Evolutionary conservation across 176 grass and related monocot species (phyloP).

Genomic region (Elymus sibiricus): DNA sequence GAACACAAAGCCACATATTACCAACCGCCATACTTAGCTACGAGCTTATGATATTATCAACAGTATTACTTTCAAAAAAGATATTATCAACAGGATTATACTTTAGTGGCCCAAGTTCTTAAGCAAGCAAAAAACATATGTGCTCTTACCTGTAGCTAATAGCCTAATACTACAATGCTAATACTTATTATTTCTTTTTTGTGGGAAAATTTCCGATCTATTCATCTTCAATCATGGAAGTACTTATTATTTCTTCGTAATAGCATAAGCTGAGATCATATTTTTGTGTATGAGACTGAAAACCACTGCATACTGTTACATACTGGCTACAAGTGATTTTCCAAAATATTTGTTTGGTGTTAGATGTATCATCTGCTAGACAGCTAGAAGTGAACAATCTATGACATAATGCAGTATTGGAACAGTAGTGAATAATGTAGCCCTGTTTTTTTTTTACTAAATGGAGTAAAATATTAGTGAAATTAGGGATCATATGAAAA

Average conservation of each 20-base stretch:
- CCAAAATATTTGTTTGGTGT: not conserved
- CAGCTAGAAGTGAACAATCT: not conserved
- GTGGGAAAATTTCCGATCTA: too few species aligned
- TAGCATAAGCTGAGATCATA: not conserved
- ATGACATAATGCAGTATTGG: not conserved
- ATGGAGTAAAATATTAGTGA: not conserved
- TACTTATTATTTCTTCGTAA: not conserved
- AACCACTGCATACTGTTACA: not conserved
- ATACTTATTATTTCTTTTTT: not conserved
- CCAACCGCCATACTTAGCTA: not conserved
- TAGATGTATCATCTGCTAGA: not conserved
- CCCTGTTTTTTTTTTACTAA: not conserved
- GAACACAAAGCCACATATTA: slow-evolving; percentile 29
- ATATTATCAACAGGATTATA: not conserved
- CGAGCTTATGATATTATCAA: not conserved
- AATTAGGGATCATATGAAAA: not conserved
- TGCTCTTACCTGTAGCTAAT: not conserved
- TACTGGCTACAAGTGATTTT: not conserved
- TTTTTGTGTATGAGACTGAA: not conserved
- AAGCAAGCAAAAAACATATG: not conserved
- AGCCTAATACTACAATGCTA: not conserved
- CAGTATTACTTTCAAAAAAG: too few species aligned
- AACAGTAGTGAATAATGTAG: not conserved
- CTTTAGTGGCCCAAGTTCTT: not conserved
- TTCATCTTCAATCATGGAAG: too few species aligned